Evolutionary conservation across 2,329 filamentous ascomycete genomes (phyloP).

Genomic region (Ascochyta lentis): DNA sequence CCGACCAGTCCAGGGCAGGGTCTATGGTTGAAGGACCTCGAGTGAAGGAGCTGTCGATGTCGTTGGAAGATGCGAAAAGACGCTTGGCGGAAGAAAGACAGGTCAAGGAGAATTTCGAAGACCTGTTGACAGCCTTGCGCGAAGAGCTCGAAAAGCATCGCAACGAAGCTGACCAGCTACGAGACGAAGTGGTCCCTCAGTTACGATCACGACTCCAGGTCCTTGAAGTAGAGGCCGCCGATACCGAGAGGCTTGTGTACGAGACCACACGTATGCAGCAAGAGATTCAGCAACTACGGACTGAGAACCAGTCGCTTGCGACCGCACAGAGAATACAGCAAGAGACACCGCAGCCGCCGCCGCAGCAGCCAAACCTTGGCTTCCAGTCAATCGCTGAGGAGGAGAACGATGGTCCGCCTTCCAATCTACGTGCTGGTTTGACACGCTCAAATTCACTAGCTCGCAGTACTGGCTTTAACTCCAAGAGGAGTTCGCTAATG

Average conservation of each 20-base stretch:
- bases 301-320: constrained; percentile 67
- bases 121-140: constrained; percentile 82
- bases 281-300: constrained; percentile 68
- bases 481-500: constrained; percentile 58
- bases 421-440: constrained; percentile 56
- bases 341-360: constrained; percentile 47
- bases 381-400: constrained; percentile 70
- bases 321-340: constrained; percentile 58
- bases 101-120: constrained; percentile 92
- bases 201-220: constrained; percentile 78
- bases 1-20: constrained; percentile 38
- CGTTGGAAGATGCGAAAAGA: constrained; percentile 82
- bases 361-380: constrained; percentile 51
- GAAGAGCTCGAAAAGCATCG: constrained; percentile 80
- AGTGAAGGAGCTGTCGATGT: constrained; percentile 78
- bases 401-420: constrained; percentile 47
- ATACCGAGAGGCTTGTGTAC: constrained; percentile 76
- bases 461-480: constrained; percentile 54
- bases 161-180: constrained; percentile 89
- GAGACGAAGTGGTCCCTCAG: constrained; percentile 85
- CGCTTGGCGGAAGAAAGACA: constrained; percentile 84
- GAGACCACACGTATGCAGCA: constrained; percentile 87
- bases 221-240: constrained; percentile 74
- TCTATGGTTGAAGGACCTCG: constrained; percentile 55
- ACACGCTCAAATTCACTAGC: constrained; percentile 73